Percentiles rank a stretch among this genome's conserved stretches.
Evolutionary conservation across 202 grass and related monocot species (phyloP).

Genomic region (Panicum hallii): DNA sequence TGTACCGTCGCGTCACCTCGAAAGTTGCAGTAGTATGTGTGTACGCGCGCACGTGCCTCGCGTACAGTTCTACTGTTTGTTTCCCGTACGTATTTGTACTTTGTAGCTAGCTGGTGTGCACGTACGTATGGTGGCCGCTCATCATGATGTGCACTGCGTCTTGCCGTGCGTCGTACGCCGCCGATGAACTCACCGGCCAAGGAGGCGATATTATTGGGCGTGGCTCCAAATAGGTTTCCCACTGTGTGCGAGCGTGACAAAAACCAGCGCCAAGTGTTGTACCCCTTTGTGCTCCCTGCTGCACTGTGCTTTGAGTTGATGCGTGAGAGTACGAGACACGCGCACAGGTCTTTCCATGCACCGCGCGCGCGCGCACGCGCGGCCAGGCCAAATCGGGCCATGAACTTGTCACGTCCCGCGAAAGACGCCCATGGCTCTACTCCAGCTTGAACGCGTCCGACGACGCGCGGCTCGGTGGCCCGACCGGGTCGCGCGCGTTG

Average conservation of each 20-base stretch:
- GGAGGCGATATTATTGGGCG: too few relatives aligned
- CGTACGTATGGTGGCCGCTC: background rate
- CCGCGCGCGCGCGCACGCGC: too few relatives aligned
- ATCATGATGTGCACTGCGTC: background rate
- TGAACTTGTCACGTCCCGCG: background rate
- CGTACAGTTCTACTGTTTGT: background rate
- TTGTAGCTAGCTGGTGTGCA: background rate
- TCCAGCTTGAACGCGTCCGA: background rate
- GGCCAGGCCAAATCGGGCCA: background rate
- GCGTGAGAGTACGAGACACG: background rate
- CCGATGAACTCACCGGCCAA: too few relatives aligned
- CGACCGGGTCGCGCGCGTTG: background rate
- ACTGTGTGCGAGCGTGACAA: background rate
- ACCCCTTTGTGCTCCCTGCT: background rate
- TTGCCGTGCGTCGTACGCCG: background rate
- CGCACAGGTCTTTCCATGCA: too few relatives aligned
- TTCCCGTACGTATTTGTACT: background rate
- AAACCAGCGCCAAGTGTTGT: background rate
- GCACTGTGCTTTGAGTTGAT: constrained; percentile 23
- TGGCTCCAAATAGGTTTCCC: background rate
- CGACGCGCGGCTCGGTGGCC: too few relatives aligned
- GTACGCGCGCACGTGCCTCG: background rate
- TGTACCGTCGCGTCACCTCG: constrained; percentile 30
- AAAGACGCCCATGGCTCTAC: background rate
- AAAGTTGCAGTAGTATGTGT: background rate